Base-by-base conservation (phyloP, 2,329 filamentous ascomycete genomes). In the Penicillium sp. region DNA sequence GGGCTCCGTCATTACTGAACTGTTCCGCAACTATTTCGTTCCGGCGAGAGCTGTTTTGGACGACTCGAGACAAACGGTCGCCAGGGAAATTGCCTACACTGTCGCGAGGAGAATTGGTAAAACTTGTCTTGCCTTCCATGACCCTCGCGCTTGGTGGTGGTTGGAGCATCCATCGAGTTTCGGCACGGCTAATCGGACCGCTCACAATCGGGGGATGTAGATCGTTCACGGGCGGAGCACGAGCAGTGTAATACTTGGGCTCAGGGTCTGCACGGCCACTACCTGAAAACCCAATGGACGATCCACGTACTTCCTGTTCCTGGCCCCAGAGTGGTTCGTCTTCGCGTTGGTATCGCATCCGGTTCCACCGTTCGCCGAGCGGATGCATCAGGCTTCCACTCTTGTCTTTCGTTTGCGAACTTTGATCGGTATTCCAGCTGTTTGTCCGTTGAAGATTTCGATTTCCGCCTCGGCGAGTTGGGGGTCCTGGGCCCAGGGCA, bases 121-220 rank as follows among this genome's bases (percentile, higher is more conserved):
- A 67, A 4, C 65, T 67, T 51, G 90, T 85, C 72, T 93, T 95
- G 63, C 92, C 93, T 62, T 89, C 90, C 93, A 97, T 97, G 58
- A 96, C 82, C 72, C 89, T 92, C 55, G 93, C 91, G 33, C 88
- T 85, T n/a, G 93, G 93, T 1, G 92, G 91, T 2, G 93, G 93
- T 69, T 96, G 91, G 51, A 96, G 79, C 92, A 97, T 96, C 93
- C 93, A 97, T 68, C 83, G 84, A 54, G 90, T 88, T 58, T 90
- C 91, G 54, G 87, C 86, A 68, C 80, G 86, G 70, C 84, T 87
- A 37, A 81, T 82, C 14, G 87, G 89, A 55, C 85, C 89, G 75
- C 87, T 90, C 73, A 95, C 90, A 51, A 96, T 88, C 3, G 91
- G 91, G 5, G 91, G 90, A 71, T 96, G 90, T 57, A 93, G 84